These are phyloP conservation scores for Lactifluus rugatus DNA, from an alignment of 768 basidiomycete species.

Conservation along the genomic window DNA sequence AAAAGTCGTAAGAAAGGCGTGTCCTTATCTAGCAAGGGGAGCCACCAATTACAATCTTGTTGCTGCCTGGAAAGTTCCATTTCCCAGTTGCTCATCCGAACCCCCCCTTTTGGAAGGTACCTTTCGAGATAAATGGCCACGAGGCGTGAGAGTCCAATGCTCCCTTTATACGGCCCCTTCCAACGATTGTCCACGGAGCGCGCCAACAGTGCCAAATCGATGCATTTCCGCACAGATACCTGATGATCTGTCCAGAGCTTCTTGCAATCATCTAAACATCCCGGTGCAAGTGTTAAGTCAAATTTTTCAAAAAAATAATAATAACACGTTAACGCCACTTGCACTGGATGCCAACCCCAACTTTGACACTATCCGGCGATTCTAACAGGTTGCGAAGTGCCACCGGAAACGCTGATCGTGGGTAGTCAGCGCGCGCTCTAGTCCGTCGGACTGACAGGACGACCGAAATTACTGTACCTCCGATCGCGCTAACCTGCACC, in stretches of 20 bases:
- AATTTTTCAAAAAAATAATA: no score
- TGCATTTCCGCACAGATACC: constrained; percentile 39
- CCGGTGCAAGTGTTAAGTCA: no score
- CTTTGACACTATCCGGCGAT: constrained; percentile 47
- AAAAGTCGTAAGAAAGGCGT: constrained; percentile 14
- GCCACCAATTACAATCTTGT: constrained; percentile 41
- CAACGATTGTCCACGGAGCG: constrained; percentile 58
- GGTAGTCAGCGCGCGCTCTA: background rate
- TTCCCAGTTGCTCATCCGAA: constrained; percentile 69
- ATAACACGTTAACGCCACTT: constrained; percentile 8
- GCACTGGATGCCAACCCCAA: constrained; percentile 71
- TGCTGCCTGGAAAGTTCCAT: constrained; percentile 34
- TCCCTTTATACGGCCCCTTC: constrained; percentile 56
- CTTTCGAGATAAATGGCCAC: constrained; percentile 50
- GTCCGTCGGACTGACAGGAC: background rate
- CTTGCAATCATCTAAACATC: constrained; percentile 47
- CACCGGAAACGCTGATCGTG: constrained; percentile 16
- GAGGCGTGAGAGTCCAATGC: constrained; percentile 56
- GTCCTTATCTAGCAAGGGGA: no score
- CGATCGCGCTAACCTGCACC: constrained; percentile 57
- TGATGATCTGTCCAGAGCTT: constrained; percentile 47
- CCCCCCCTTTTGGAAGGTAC: constrained; percentile 46
- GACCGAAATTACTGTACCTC: constrained; percentile 23
- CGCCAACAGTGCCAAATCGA: constrained; percentile 64
- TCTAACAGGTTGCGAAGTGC: constrained; percentile 44